Conservation (phyloP, 495 filamentous ascomycete genomes). For the Neurospora hispaniola region DNA sequence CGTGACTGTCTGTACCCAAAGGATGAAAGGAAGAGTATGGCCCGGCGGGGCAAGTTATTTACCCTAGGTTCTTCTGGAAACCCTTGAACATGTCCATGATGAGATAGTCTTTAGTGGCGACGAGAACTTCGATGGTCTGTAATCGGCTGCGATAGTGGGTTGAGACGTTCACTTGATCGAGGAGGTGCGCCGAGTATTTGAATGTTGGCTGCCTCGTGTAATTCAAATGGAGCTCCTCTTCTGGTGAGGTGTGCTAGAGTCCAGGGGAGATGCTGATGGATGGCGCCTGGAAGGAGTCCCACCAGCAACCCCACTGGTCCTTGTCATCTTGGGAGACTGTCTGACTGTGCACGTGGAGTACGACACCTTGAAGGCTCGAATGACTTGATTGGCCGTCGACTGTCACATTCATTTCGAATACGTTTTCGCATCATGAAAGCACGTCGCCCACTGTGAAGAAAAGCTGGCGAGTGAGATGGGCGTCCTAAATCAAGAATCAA, state of each 20-base stretch:
- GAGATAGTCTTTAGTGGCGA: not conserved
- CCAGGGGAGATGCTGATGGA: not conserved
- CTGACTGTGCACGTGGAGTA: not conserved
- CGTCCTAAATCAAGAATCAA: not conserved
- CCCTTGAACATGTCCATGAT: conserved; percentile 28
- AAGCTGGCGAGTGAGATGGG: not conserved
- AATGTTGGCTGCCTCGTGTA: not conserved
- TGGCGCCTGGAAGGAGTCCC: not conserved
- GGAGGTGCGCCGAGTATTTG: not conserved
- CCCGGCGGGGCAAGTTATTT: not conserved
- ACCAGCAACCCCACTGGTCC: conserved; percentile 5
- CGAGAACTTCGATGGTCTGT: not conserved
- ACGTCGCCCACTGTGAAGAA: not conserved
- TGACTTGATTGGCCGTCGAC: not conserved
- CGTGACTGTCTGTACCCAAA: not conserved
- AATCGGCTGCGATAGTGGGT: not conserved
- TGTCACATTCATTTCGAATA: not conserved
- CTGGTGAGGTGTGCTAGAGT: not conserved
- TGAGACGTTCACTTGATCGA: conserved; percentile 2
- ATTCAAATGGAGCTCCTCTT: not conserved
- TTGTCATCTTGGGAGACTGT: not conserved
- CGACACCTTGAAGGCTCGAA: not conserved
- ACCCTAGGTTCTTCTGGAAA: conserved; percentile 25
- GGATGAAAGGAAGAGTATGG: not conserved
- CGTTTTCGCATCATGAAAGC: not conserved